Percentiles rank a stretch among this genome's conserved stretches.
Conservation (phyloP, 768 basidiomycete species). For the Polyporus arcularius region DNA sequence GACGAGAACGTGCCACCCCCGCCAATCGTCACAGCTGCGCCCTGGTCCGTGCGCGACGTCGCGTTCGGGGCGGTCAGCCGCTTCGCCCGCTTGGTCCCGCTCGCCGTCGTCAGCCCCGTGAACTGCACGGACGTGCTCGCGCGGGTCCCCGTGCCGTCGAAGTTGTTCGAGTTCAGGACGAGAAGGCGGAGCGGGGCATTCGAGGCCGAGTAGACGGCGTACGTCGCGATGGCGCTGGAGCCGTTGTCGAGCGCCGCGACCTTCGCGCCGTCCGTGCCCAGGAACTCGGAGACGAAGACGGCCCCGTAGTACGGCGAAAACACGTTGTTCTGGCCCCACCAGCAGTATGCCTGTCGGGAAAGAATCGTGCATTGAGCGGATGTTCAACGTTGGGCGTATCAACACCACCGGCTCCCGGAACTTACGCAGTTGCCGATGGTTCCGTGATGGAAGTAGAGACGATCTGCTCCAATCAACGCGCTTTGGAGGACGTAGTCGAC, state of each 20-base stretch:
- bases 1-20: conserved; percentile 33
- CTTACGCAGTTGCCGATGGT: conserved; percentile 41
- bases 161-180: conserved; percentile 39
- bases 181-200: conserved; percentile 32
- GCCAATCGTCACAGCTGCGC: conserved; percentile 36
- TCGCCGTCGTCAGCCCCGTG: conserved; percentile 27
- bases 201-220: conserved; percentile 32
- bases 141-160: conserved; percentile 35
- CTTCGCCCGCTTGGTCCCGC: conserved; percentile 28
- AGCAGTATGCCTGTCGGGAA: conserved; percentile 37
- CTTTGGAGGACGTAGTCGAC: conserved; percentile 42
- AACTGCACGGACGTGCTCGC: conserved; percentile 31
- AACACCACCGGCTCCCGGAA: not conserved
- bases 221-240: conserved; percentile 30
- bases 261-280: conserved; percentile 35
- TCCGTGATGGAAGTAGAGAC: conserved; percentile 44
- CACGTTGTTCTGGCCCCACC: conserved; percentile 38
- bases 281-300: conserved; percentile 39
- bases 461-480: conserved; percentile 36
- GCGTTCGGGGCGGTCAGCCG: conserved; percentile 39
- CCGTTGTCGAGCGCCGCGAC: conserved; percentile 39
- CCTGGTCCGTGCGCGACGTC: conserved; percentile 34
- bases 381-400: not conserved
- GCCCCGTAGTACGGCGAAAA: conserved; percentile 41
- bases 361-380: not conserved